Conservation (phyloP, 371 early-diverging fungal genomes). For the Lichtheimia ornata region DNA sequence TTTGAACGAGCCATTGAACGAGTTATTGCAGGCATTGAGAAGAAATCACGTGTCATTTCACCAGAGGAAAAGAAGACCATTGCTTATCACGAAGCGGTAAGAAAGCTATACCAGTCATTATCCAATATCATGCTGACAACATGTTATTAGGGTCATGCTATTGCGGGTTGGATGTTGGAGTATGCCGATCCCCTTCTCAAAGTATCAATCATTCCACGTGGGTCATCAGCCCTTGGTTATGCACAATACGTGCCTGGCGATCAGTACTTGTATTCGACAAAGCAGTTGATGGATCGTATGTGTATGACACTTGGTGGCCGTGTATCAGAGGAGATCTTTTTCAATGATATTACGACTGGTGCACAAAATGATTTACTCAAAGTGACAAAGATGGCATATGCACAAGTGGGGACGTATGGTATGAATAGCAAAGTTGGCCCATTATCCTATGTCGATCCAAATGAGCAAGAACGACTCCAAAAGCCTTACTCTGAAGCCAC, state of each 20-base stretch:
- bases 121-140: too few species aligned
- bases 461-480: conserved; percentile 73
- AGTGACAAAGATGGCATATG: conserved; percentile 96
- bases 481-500: conserved; percentile 97
- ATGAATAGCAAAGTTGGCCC: conserved; percentile 91
- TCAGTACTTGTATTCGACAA: conserved; percentile 91
- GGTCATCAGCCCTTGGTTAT: conserved; percentile 93
- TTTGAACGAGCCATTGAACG: conserved; percentile 98
- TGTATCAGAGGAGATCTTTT: conserved; percentile 91
- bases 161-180: conserved; percentile 95
- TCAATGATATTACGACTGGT: conserved; percentile 85
- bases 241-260: conserved; percentile 98
- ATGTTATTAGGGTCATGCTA: conserved; percentile 80
- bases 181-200: conserved; percentile 95
- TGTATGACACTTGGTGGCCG: conserved; percentile 97
- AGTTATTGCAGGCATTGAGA: conserved; percentile 97
- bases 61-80: conserved; percentile 98
- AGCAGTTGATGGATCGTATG: conserved; percentile 94
- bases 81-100: conserved; percentile 93
- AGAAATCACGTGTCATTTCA: conserved; percentile 91
- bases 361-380: conserved; percentile 95
- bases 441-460: conserved; percentile 77
- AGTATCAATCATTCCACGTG: conserved; percentile 97
- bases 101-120: too few species aligned
- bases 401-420: conserved; percentile 89